Evolutionary conservation across 192 early-diverging fungal genomes (phyloP), one percentile per base, ranked within the genome.

Genomic region (Chytriomyces hyalinus): DNA sequence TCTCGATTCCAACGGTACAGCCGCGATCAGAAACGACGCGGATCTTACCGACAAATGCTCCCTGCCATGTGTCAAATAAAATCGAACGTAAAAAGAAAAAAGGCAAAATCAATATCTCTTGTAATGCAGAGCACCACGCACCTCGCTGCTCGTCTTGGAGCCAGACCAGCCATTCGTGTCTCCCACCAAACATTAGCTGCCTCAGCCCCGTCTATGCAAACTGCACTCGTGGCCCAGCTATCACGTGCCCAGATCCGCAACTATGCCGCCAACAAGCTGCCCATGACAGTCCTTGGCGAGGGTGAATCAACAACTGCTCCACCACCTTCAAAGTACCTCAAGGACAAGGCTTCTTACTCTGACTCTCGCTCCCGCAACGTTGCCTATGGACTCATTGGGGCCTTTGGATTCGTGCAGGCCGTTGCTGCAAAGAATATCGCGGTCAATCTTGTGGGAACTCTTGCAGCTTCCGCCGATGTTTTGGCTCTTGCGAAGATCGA

Each of bases 401-500:
- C 93, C 62, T 94, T 93, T 47, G 92, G 93, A 63, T 87, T 92
- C 26, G 82, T 99, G 47, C 85, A 91, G 68, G 93, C 96, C 65
- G 87, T 89, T 13, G 93, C 92, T 51, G 93, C 93, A 73, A 96
- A 99, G 88, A 92, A 93, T 80, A 92, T 94, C 22, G 94, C 96
- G 51, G 91, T 92, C 50, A 92, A 94, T 78, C 91, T 89, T 73
- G 80, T 98, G 72, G 84, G 90, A 75, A 94, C 92, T 87, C 86
- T 99, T 90, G 88, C 93, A 64, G 96, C 97, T 28, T 97, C 97
- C n/a, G 95, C 96, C 49, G 97, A 99, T 91, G 95, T 97, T 43
- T 87, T 99, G 81, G 97, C 97, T 49, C 84, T 99, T 88, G 95
- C 96, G 83, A 99, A 96, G 91, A 94, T 95, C 43, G 97, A 99